Evolutionary conservation across 139 green algal genomes (phyloP).

Genomic region (Eudorina sp.): DNA sequence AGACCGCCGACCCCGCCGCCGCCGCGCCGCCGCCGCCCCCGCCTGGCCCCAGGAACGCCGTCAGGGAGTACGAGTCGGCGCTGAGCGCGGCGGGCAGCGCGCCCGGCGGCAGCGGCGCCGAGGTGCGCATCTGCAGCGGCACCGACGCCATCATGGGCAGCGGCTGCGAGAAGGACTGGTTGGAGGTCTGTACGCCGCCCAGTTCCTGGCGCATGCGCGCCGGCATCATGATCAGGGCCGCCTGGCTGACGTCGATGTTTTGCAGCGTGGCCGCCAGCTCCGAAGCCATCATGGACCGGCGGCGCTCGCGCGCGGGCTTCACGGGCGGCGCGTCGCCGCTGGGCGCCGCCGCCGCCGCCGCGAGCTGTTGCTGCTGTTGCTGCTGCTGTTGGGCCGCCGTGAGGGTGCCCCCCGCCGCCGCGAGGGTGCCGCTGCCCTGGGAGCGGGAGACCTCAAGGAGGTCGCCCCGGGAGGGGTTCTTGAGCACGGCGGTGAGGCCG

Average conservation of each 20-base stretch:
- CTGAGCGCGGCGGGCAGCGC: not conserved
- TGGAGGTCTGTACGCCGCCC: not conserved
- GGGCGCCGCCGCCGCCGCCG: not conserved
- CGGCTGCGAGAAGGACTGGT: not conserved
- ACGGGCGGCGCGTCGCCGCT: not conserved
- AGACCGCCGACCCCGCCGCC: not conserved
- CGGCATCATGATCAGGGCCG: slow-evolving; percentile 40
- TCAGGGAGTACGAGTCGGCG: not conserved
- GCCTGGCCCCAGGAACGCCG: not conserved
- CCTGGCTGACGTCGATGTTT: slow-evolving; percentile 18
- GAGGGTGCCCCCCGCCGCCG: no score
- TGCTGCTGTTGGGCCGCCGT: not conserved
- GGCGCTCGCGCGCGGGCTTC: slow-evolving; percentile 9
- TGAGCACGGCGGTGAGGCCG: slow-evolving; percentile 7
- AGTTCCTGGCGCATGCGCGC: slow-evolving; percentile 1
- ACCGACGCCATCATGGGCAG: not conserved
- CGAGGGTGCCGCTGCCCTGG: not conserved
- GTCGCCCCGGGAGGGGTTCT: not conserved
- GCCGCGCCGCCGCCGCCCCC: not conserved
- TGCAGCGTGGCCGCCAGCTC: not conserved
- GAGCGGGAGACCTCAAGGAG: not conserved
- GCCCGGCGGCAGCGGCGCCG: not conserved
- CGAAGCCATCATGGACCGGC: not conserved
- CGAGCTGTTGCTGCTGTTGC: not conserved
- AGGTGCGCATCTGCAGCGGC: not conserved